Base-by-base conservation (phyloP, 1,284 basidiomycete species). In the Melampsora americana region DNA sequence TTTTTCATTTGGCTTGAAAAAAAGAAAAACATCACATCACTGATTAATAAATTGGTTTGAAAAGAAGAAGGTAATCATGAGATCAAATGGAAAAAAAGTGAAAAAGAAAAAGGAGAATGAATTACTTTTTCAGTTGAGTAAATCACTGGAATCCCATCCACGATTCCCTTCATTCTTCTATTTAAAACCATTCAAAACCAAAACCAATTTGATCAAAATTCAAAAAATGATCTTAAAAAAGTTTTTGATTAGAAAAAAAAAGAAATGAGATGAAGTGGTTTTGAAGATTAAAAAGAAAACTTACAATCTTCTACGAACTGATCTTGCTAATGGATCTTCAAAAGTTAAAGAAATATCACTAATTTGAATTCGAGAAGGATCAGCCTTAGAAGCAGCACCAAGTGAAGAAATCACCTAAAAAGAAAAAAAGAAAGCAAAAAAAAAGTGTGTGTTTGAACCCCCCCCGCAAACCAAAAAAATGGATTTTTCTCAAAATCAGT, bases 351-450 rank as follows among this genome's bases (percentile, higher is more conserved):
- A 93, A 79, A 99, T 93, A 83, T 98, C 95, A 77, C 85, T 85
- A 77, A 99, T 96, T 83, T 98, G 95, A 32, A 99, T 88, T 42
- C 94, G 88, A 5, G 94, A 96, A 0, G 96, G 94, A 82, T 99
- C 96, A 78, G 87, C 88, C 84, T 99, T 99, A 7, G 95, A 92
- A n/a, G 95, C 91, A 0, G 95, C 93, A 59, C 96, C 96, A 93
- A 99, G 96, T 23, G 93, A 93, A 0, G 94, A 92, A 83, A 99
- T 96, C 23, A 96, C 90, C 89, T 90, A 42, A 14, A 44, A 11
- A 42, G 35, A 23, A 9, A 30, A 16, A 26, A 20, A 28, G 30
- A 12, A 50, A 14, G 5, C 48, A 48, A 26, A 56, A 7, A 46
- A 7, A 50, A 50, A n/a, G n/a, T n/a, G 16, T n/a, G n/a, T n/a